Percentiles rank a stretch among this genome's conserved stretches.
Conservation (phyloP, 805 yeast genomes). For the Pichia nakasei region DNA sequence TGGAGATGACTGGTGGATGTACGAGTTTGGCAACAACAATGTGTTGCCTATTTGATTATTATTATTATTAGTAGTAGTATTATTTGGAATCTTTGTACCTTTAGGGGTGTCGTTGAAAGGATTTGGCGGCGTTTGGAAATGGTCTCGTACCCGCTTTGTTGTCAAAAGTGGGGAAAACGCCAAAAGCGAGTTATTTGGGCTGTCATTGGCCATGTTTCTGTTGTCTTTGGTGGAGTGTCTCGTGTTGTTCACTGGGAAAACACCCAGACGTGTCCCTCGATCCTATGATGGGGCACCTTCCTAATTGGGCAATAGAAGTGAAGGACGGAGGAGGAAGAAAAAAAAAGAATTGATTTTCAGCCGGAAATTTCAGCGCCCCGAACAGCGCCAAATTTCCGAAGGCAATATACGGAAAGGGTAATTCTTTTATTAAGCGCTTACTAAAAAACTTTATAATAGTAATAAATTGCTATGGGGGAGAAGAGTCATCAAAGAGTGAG, state of each 20-base stretch:
- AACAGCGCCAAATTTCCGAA: too few relatives aligned
- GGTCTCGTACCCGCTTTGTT: conserved; percentile 24
- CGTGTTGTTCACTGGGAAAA: too few relatives aligned
- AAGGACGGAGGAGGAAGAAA: too few relatives aligned
- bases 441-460: too few relatives aligned
- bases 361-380: too few relatives aligned
- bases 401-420: too few relatives aligned
- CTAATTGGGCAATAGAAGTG: background rate
- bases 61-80: conserved; percentile 13
- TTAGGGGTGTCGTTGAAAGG: background rate
- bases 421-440: too few relatives aligned
- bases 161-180: conserved; percentile 62
- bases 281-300: background rate
- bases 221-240: too few relatives aligned
- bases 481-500: background rate
- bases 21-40: conserved; percentile 8
- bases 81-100: conserved; percentile 2
- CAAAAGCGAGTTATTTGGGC: conserved; percentile 49
- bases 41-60: conserved; percentile 10
- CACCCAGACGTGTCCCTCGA: too few relatives aligned
- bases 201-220: conserved; percentile 16
- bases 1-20: conserved; percentile 12
- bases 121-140: conserved; percentile 30
- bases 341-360: too few relatives aligned
- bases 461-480: too few relatives aligned